Percentiles rank a stretch among this genome's conserved stretches.
These are phyloP conservation scores for Nannochloropsis salina DNA, from an alignment of 108 stramenopile species.

Conservation along the genomic window DNA sequence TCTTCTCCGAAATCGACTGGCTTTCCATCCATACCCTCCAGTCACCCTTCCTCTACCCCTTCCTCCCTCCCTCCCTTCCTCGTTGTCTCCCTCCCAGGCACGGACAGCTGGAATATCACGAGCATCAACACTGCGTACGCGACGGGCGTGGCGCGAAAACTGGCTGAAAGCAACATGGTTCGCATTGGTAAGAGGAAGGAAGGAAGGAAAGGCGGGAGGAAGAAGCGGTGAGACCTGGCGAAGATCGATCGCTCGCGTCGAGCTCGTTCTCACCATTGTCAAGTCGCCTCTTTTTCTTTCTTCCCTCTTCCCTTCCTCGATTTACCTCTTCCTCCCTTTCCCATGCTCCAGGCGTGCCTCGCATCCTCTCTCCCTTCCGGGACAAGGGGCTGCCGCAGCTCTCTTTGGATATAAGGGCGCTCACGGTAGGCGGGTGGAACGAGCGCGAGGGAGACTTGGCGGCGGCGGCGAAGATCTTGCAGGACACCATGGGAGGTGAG, in stretches of 20 bases:
- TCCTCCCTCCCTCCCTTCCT: background rate
- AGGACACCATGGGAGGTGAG: background rate
- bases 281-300: background rate
- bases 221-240: too few relatives aligned
- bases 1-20: background rate
- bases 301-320: background rate
- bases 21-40: background rate
- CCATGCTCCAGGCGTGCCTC: background rate
- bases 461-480: background rate
- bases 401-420: background rate
- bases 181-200: too few relatives aligned
- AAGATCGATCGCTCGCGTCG: too few relatives aligned
- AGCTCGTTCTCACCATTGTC: too few relatives aligned
- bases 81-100: background rate
- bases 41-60: background rate
- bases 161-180: too few relatives aligned
- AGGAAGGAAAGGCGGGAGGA: too few relatives aligned
- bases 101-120: background rate
- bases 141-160: too few relatives aligned
- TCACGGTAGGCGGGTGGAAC: background rate
- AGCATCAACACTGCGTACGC: background rate
- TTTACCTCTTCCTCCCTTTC: background rate
- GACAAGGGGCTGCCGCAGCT: background rate
- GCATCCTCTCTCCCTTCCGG: background rate
- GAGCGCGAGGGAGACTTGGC: background rate